Evolutionary conservation across 345 rosid genomes (phyloP), one percentile per base, ranked within the genome.

Genomic region (Draba incana): DNA sequence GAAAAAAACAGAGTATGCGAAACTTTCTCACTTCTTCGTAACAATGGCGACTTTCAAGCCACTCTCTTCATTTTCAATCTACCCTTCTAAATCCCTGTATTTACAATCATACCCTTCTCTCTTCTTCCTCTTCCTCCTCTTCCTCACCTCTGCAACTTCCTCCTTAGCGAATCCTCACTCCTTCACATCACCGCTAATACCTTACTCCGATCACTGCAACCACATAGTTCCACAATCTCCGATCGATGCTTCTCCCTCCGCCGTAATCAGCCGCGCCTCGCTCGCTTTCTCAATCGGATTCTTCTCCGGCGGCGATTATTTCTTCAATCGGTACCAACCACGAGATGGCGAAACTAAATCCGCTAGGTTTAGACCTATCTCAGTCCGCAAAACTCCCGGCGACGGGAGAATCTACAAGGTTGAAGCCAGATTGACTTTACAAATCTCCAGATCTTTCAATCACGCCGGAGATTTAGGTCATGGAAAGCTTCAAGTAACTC

Each of bases 131-230:
- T 8, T 44, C 68, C 28, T 75, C 41, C 25, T 42, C 52, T 10
- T 68, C 25, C 55, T 66, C 15, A 71, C 54, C 64, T 71, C 70
- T 70, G 33, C 47, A 60, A 59, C 75, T 58, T 57, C 75, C 14
- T 71, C 75, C 42, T 24, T 72, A 8, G 35, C 48, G 27, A 31
- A 76, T 37, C 74, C 65, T 15, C 35, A 66, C 48, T 24, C 80
- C 48, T 41, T 62, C 77, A 55, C 33, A 50, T 8, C 59, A 56
- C 75, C 38, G 11, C 50, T 31, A 16, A 31, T 46, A 77, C 39
- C 75, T 46, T 92, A 88, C 80, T 47, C 80, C 79, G 58, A 73
- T 50, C 76, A 78, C 79, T 92, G 96, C 75, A 67, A 74, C 55
- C 70, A 70, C 75, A 48, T 81, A 47, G 84, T 92, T 31, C 85